Evolutionary conservation across 2,329 filamentous ascomycete species (phyloP).

Genomic region (Septoria linicola): DNA sequence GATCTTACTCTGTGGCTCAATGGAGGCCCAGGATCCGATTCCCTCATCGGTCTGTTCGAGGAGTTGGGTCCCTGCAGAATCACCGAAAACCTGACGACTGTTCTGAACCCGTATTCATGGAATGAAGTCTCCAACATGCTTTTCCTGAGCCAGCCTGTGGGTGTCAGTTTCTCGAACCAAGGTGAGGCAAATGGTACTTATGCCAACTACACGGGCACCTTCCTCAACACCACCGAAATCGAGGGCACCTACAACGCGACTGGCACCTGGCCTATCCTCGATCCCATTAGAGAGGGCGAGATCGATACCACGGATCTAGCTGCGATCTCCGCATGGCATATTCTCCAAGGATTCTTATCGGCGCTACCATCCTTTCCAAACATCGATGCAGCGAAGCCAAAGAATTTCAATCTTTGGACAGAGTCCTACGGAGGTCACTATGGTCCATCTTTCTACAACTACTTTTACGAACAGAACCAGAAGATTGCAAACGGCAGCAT

Average conservation of each 20-base stretch:
- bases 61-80: constrained; percentile 47
- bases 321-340: constrained; percentile 56
- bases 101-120: constrained; percentile 64
- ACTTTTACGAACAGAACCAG: constrained; percentile 35
- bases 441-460: constrained; percentile 33
- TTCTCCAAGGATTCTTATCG: constrained; percentile 56
- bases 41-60: constrained; percentile 59
- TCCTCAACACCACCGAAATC: constrained; percentile 46
- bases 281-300: constrained; percentile 43
- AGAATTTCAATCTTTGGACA: constrained; percentile 38
- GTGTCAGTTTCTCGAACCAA: constrained; percentile 57
- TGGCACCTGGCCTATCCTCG: constrained; percentile 52
- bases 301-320: constrained; percentile 58
- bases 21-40: constrained; percentile 57
- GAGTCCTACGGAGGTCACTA: constrained; percentile 36
- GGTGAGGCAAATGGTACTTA: constrained; percentile 27
- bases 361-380: constrained; percentile 47
- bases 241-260: constrained; percentile 21
- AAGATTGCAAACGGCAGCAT: constrained; percentile 42
- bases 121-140: constrained; percentile 65
- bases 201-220: constrained; percentile 42
- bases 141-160: constrained; percentile 68
- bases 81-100: constrained; percentile 47
- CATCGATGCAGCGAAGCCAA: constrained; percentile 49
- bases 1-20: constrained; percentile 63